Evolutionary conservation across 2,329 filamentous ascomycete genomes (phyloP).

Genomic region (Aspergillus glaucus): DNA sequence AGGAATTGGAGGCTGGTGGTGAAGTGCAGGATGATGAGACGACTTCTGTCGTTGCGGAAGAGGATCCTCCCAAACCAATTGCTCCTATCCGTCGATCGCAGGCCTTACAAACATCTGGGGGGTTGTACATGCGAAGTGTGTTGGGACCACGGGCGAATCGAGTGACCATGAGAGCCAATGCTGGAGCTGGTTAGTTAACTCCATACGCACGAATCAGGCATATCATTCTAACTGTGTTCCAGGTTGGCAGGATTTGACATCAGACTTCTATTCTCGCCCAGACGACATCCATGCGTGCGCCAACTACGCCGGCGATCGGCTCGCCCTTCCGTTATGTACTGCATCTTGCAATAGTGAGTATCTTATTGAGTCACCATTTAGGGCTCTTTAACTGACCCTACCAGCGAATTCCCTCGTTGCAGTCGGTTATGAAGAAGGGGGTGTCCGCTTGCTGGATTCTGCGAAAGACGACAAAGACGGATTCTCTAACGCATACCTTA

Average conservation of each 20-base stretch:
- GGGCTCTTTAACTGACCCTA: constrained; percentile 13
- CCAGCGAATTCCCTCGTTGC: constrained; percentile 61
- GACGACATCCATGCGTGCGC: constrained; percentile 48
- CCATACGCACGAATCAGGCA: background rate
- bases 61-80: constrained; percentile 18
- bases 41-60: constrained; percentile 12
- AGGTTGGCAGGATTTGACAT: constrained; percentile 55
- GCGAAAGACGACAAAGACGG: constrained; percentile 42
- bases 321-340: constrained; percentile 59
- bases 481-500: constrained; percentile 54
- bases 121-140: constrained; percentile 35
- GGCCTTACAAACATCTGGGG: constrained; percentile 31
- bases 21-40: constrained; percentile 11
- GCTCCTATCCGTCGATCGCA: constrained; percentile 31
- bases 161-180: constrained; percentile 30
- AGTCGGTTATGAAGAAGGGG: constrained; percentile 64
- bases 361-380: background rate
- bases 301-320: constrained; percentile 31
- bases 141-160: constrained; percentile 23
- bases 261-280: constrained; percentile 53
- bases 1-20: constrained; percentile 19
- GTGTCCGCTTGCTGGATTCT: constrained; percentile 58
- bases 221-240: constrained; percentile 16
- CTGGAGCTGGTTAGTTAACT: constrained; percentile 29
- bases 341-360: constrained; percentile 59